These are phyloP conservation scores for Ustulina deusta DNA, from an alignment of 2,329 filamentous ascomycete genomes.

Conservation along the genomic window DNA sequence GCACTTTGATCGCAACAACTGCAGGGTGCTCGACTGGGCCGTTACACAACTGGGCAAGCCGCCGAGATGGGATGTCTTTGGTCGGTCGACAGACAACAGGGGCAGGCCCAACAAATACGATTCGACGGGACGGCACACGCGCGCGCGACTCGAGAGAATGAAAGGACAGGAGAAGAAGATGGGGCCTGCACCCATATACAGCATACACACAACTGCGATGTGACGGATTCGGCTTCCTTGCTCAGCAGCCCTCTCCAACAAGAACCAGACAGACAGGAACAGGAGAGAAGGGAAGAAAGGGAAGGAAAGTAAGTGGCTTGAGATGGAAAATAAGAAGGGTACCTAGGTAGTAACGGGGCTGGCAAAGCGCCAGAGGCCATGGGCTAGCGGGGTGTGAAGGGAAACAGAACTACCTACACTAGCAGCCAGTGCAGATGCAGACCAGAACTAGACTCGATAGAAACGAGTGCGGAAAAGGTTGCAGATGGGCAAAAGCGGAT, in stretches of 20 bases:
- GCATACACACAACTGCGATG: constrained; percentile 20
- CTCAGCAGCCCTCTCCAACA: constrained; percentile 25
- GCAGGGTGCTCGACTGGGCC: constrained; percentile 33
- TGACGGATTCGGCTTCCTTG: constrained; percentile 27
- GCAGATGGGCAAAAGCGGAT: constrained; percentile 24
- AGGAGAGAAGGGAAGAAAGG: constrained; percentile 3
- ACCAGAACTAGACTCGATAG: constrained; percentile 28
- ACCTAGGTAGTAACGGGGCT: constrained; percentile 23
- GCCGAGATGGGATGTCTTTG: constrained; percentile 43
- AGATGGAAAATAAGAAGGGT: constrained; percentile 28
- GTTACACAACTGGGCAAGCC: constrained; percentile 43
- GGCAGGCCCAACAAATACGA: constrained; percentile 39
- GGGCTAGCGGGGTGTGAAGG: constrained; percentile 20
- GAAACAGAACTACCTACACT: too few relatives aligned
- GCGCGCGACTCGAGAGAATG: constrained; percentile 32
- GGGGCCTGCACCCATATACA: constrained; percentile 31
- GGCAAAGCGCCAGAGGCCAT: constrained; percentile 19
- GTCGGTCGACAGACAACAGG: constrained; percentile 41
- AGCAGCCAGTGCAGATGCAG: constrained; percentile 25
- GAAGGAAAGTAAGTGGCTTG: constrained; percentile 1
- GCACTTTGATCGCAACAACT: constrained; percentile 35
- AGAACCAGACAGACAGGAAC: constrained; percentile 3
- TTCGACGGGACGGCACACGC: constrained; percentile 30
- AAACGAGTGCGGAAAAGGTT: constrained; percentile 35
- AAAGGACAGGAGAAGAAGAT: constrained; percentile 32